Evolutionary conservation across 768 basidiomycete species (phyloP).

Genomic region (Mycena amicta): DNA sequence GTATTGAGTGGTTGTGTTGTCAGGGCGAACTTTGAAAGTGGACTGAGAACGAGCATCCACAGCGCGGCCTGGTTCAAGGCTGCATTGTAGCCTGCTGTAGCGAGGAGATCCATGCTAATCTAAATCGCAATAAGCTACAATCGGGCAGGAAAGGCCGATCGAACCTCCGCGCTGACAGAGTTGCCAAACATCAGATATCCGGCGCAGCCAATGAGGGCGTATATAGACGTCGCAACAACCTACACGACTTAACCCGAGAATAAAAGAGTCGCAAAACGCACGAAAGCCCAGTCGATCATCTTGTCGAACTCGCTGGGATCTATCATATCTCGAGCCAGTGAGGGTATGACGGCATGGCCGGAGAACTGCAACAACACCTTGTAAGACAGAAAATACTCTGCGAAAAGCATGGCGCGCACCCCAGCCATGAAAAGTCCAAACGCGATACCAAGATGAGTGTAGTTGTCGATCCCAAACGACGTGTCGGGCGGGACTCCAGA

Average conservation of each 20-base stretch:
- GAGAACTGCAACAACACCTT: constrained; percentile 58
- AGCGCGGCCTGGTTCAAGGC: constrained; percentile 72
- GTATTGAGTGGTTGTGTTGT: constrained; percentile 84
- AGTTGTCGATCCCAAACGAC: constrained; percentile 53
- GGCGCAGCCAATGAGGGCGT: constrained; percentile 69
- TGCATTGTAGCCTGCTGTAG: constrained; percentile 74
- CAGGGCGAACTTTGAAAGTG: constrained; percentile 86
- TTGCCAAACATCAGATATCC: constrained; percentile 94
- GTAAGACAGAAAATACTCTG: constrained; percentile 1
- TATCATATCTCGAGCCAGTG: constrained; percentile 86
- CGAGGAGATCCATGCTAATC: constrained; percentile 84
- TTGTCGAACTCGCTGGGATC: constrained; percentile 78
- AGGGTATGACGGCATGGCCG: constrained; percentile 92
- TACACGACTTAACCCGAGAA: constrained; percentile 26
- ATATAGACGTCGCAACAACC: constrained; percentile 66
- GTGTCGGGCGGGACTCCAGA: constrained; percentile 78
- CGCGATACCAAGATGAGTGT: constrained; percentile 69
- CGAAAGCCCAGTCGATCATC: constrained; percentile 90
- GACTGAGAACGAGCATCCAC: constrained; percentile 85
- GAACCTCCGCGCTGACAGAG: constrained; percentile 79
- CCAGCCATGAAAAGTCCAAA: constrained; percentile 95
- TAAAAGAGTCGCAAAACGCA: constrained; percentile 36
- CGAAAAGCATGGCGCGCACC: constrained; percentile 44
- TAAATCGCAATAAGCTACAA: constrained; percentile 30
- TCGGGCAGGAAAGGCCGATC: neutral